Conservation (phyloP, 768 basidiomycete genomes). For the Calocybe gangraenosa region DNA sequence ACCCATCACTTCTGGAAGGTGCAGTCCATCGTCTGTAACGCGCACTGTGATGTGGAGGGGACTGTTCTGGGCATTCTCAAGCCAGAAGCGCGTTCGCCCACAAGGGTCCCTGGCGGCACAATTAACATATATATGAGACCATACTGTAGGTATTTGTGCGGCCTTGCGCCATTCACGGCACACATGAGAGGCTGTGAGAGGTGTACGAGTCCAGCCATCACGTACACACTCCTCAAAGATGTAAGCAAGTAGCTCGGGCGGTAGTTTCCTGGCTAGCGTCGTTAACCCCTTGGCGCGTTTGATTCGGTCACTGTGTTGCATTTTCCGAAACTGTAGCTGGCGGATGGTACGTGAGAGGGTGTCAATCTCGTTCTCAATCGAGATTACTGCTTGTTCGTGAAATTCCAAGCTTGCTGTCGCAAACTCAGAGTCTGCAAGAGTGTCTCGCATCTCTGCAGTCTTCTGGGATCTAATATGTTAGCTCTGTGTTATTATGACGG, state of each 20-base stretch:
- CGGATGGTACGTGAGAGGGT: conserved; percentile 34
- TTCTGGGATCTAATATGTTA: neutral
- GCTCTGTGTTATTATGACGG: no score
- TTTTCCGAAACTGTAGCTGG: conserved; percentile 38
- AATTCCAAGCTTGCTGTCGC: neutral
- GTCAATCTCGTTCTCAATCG: conserved; percentile 40
- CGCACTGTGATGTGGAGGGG: conserved; percentile 44
- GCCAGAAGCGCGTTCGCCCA: conserved; percentile 45
- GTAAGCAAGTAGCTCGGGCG: conserved; percentile 47
- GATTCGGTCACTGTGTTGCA: conserved; percentile 38
- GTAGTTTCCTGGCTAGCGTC: conserved; percentile 53
- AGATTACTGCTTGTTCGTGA: conserved; percentile 38
- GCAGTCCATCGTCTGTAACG: conserved; percentile 24
- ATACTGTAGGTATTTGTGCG: conserved; percentile 45
- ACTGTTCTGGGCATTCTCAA: conserved; percentile 39
- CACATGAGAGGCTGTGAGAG: conserved; percentile 53
- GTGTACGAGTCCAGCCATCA: conserved; percentile 50
- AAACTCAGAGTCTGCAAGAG: neutral
- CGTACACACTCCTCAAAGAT: conserved; percentile 50
- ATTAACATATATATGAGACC: conserved; percentile 54
- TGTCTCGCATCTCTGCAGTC: neutral
- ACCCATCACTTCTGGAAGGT: conserved; percentile 31
- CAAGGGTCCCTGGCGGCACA: conserved; percentile 37
- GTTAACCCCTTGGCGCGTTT: conserved; percentile 40
- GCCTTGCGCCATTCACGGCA: conserved; percentile 58